These are phyloP conservation scores for Triglochin maritima DNA, from an alignment of 106 monocot species.

Conservation along the genomic window DNA sequence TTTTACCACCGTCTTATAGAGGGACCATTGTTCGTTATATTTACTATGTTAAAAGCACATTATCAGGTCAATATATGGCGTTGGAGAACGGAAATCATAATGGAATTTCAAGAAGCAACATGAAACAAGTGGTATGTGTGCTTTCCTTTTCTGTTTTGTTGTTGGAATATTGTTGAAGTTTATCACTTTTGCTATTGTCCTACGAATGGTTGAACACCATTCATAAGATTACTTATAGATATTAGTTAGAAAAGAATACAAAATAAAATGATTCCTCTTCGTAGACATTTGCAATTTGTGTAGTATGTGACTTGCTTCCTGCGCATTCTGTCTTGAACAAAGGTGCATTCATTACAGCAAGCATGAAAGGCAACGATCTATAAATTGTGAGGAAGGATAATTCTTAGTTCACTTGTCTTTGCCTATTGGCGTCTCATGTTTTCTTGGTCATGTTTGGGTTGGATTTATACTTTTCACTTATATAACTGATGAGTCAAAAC, in stretches of 20 bases:
- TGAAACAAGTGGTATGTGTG: slow-evolving; percentile 59
- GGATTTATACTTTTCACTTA: not conserved
- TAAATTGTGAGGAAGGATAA: no score
- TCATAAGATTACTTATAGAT: no score
- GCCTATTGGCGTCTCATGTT: no score
- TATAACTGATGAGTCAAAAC: not conserved
- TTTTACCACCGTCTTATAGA: slow-evolving; percentile 89
- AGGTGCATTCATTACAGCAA: no score
- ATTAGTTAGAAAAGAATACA: no score
- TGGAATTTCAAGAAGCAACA: slow-evolving; percentile 25
- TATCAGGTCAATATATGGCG: slow-evolving; percentile 53
- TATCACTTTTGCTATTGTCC: not conserved
- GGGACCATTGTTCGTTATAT: slow-evolving; percentile 85
- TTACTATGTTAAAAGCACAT: slow-evolving; percentile 69
- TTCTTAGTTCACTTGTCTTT: no score
- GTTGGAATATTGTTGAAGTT: not conserved
- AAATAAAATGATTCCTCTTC: no score
- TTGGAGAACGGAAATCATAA: slow-evolving; percentile 60
- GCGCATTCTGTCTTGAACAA: no score
- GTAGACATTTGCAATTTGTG: no score
- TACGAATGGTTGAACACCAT: not conserved
- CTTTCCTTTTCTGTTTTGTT: not conserved
- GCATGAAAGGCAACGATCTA: no score
- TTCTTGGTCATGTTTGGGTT: no score
- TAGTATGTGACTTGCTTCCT: no score